phyloP scores from a whole-genome alignment of 2,329 filamentous ascomycete species.

The Mariannaea elegans region DNA sequence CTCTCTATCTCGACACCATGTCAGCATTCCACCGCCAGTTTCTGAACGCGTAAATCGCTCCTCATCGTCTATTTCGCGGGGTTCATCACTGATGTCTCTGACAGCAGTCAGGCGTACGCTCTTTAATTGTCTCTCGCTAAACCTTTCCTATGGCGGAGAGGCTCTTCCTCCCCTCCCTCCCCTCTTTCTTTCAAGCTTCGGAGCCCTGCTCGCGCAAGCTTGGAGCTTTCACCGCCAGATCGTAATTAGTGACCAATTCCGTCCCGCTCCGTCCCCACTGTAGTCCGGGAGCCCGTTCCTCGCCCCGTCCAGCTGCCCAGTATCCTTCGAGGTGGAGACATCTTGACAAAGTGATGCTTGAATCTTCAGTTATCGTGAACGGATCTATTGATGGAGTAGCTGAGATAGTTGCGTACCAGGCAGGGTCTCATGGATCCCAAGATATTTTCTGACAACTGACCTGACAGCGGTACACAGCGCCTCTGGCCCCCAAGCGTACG shows the following conservation, averaged over 20 bases:
- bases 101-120: background rate
- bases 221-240: conserved; percentile 21
- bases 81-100: background rate
- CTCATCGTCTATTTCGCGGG: background rate
- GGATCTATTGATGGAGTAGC: too few species aligned
- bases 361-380: too few species aligned
- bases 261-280: conserved; percentile 16
- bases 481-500: too few species aligned
- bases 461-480: too few species aligned
- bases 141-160: background rate
- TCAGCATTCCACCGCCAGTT: background rate
- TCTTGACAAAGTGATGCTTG: too few species aligned
- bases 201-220: background rate
- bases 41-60: background rate
- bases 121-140: background rate
- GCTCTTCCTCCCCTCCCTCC: background rate
- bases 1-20: too few species aligned
- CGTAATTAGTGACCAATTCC: conserved; percentile 1
- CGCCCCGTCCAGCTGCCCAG: conserved; percentile 7
- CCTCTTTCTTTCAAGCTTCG: background rate
- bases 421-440: too few species aligned
- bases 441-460: too few species aligned
- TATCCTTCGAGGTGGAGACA: too few species aligned
- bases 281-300: conserved; percentile 9
- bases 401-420: too few species aligned